Evolutionary conservation across 495 filamentous ascomycete genomes (phyloP), one percentile per base, ranked within the genome.

Genomic region (Penicillium atrosanguineum): DNA sequence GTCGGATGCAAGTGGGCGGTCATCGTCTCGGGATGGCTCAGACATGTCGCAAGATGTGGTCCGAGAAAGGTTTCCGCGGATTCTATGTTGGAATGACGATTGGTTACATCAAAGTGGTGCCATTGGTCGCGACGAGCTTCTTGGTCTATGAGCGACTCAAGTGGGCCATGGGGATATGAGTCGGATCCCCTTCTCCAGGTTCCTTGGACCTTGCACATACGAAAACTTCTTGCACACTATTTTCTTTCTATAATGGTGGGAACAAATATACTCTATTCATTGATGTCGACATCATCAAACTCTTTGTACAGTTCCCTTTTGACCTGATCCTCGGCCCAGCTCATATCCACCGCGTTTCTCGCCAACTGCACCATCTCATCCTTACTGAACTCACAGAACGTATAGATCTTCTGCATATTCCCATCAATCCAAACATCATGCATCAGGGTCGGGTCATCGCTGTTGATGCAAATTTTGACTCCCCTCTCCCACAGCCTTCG

Each of bases 371-470:
- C 57, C 63, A 76, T 69, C 38, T 75, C 72, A 2, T 7, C 44
- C 46, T 69, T 63, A 18, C 50, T 54, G 38, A 74, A 70, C 7
- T 50, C 62, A 41, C 68, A 63, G 48, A 68, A 68, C 28, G 58
- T 59, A 52, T 64, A 69, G 14, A 67, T 60, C 55, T 73, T 70
- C 44, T 68, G 60, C 66, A 75, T 59, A 53, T 76, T 76, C 21
- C 69, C 70, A 58, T 68, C 60, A 31, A 76, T 67, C 69, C 69
- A 76, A 23, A 70, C 67, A 50, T 73, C 69, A 54, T 72, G 69
- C 70, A 76, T 75, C 47, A 73, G 66, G 2, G 69, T 64, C 8
- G 73, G 74, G 53, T 77, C 74, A 44, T 77, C 70, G 43, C 69
- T 72, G 47, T 68, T 69, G 45, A 73, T 64, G 46, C 67, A 70